Base-by-base conservation (phyloP, 2,329 filamentous ascomycete species). In the Pezicula rhizophila region DNA sequence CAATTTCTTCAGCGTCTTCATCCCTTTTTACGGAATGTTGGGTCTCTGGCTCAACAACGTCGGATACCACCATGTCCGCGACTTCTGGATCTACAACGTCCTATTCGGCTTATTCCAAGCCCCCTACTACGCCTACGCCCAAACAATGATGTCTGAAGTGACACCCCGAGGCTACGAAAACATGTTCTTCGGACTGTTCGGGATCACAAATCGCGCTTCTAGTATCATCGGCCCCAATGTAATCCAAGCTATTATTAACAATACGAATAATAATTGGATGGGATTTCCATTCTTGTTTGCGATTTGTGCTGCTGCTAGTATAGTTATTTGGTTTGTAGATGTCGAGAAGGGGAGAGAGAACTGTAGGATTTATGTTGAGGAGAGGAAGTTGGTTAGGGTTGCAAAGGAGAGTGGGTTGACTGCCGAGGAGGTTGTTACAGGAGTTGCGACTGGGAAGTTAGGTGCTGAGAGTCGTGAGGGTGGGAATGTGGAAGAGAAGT, bases 131-230 rank as follows among this genome's bases (percentile, higher is more conserved):
- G 67, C 67, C 56, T 71, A 70, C 49, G 60, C 68, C 11, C 68
- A 71, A 61, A 70, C 68, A 2, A 70, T 71, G 68, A 69, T 71
- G 49, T 69, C 66, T 41, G 68, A 71, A 37, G 60, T 71, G 12
- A 70, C 68, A 54, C 69, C 68, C 2, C 58, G 61, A 12, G 68
- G 68, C 12, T 71, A 69, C 42, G 68, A 71, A 48, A 70, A 70
- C 17, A 70, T 71, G 67, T 70, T 71, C 51, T 71, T 70, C 33
- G 67, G 67, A 2, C 55, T 71, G 3, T 70, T 71, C 48, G 68
- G 68, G 4, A 70, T 71, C 39, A 71, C 69, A 1, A 70, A 70
- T 49, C 66, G 68, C 12, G 67, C 67, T 28, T 70, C 68, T 17
- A 70, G 67, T 2, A 70, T 71, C 18, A 70, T 72, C 40, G 68